phyloP scores from a whole-genome alignment of 768 basidiomycete genomes.

The Strobilomyces dryophilus region DNA sequence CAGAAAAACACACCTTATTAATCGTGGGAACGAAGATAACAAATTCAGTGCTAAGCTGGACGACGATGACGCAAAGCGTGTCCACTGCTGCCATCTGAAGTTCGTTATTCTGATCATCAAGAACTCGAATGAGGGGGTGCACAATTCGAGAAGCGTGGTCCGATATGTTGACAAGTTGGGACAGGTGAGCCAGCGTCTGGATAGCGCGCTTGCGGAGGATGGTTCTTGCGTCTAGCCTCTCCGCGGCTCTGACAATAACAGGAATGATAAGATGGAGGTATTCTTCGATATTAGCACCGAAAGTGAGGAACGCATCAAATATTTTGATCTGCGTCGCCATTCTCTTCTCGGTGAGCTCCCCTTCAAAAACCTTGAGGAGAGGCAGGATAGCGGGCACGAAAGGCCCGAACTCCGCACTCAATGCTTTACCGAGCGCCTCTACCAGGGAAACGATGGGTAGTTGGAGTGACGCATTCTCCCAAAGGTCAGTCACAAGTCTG shows the following conservation, averaged over 20 bases:
- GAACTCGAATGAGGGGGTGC: slow-evolving; percentile 87
- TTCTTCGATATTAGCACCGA: slow-evolving; percentile 95
- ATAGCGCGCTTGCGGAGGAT: slow-evolving; percentile 84
- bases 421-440: slow-evolving; percentile 86
- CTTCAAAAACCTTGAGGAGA: slow-evolving; percentile 85
- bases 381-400: slow-evolving; percentile 90
- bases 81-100: slow-evolving; percentile 87
- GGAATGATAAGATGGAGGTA: slow-evolving; percentile 97
- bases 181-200: slow-evolving; percentile 86
- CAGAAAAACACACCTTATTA: slow-evolving; percentile 62
- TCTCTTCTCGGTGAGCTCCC: slow-evolving; percentile 78
- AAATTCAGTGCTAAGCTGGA: slow-evolving; percentile 94
- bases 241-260: slow-evolving; percentile 88
- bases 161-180: slow-evolving; percentile 91
- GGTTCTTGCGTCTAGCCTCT: slow-evolving; percentile 69
- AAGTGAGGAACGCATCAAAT: slow-evolving; percentile 91
- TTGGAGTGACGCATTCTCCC: slow-evolving; percentile 82
- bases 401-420: slow-evolving; percentile 96
- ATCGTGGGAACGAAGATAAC: slow-evolving; percentile 98
- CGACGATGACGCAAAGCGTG: slow-evolving; percentile 84
- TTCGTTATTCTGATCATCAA: slow-evolving; percentile 72
- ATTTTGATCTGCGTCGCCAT: slow-evolving; percentile 81
- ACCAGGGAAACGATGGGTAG: slow-evolving; percentile 89
- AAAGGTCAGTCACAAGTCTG: slow-evolving; percentile 80
- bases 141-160: slow-evolving; percentile 97